Base-by-base conservation (phyloP, 1,284 basidiomycete genomes). In the Malassezia slooffiae region DNA sequence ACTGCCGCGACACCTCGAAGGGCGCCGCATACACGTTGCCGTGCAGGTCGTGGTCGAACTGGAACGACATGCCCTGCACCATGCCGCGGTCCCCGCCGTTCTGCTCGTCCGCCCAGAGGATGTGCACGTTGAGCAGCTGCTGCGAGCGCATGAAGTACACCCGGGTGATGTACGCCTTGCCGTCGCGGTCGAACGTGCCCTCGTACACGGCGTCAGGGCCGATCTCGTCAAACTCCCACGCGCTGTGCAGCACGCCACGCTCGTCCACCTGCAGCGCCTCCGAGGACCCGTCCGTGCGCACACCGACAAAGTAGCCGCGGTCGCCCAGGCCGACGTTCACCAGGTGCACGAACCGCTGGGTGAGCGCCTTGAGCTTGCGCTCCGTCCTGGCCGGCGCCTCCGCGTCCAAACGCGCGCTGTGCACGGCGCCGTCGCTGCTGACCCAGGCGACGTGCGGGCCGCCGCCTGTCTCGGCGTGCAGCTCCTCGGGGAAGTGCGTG, bases 31-130 rank as follows among this genome's bases (percentile, higher is more conserved):
- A 71, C 34, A 91, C 77, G 11, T 79, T 75, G 22, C 89, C 89
- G 60, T 90, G 77, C 22, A 74, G 71, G 22, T 71, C 67, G 5
- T 82, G 80, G 53, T 87, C 78, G 66, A 84, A 88, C 4, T 78
- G 74, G 67, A 90, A 80, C 1, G 75, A 75, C 59, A 77, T 80
- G 10, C 79, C 80, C 23, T 77, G 75, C 29, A 79, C 71, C 27
- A 79, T 72, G 0, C 79, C 81, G 30, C 40, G 40, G 39, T 75
- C 73, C n/a, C 76, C 77, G 17, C 52, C 58, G 1, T 73, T 52
- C 16, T 44, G 72, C 11, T 78, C 71, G 45, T 79, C 75, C 29
- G 75, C 72, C 20, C 79, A 75, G 50, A 78, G 78, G 5, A 81
- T 70, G 53, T 85, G 78, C 31, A 79, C 58, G 36, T 69, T 68